phyloP scores from a whole-genome alignment of 352 stramenopile species.

The Plasmopara viticola region DNA sequence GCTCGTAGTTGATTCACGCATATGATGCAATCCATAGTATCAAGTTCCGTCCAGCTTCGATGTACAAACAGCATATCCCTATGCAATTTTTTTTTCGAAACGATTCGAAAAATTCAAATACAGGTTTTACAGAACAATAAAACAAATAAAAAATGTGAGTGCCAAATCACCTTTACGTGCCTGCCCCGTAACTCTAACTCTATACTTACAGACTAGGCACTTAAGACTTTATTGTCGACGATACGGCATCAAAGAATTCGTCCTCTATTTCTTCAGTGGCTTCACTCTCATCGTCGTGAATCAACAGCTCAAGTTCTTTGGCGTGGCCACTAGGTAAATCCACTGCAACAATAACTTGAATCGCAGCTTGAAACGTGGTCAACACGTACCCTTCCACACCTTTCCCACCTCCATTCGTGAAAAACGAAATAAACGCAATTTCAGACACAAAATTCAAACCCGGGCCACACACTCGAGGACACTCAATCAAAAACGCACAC shows the following conservation, averaged over 20 bases:
- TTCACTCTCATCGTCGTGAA: constrained; percentile 29
- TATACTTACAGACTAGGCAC: constrained; percentile 11
- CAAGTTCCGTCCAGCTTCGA: background rate
- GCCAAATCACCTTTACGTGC: no score
- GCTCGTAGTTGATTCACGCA: constrained; percentile 1
- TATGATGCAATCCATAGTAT: constrained; percentile 26
- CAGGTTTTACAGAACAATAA: no score
- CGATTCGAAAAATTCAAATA: no score
- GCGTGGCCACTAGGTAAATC: constrained; percentile 45
- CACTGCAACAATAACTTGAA: constrained; percentile 64
- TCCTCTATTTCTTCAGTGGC: constrained; percentile 29
- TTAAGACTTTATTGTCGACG: constrained; percentile 11
- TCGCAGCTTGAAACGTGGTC: constrained; percentile 64
- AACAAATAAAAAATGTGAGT: no score
- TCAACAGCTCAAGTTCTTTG: constrained; percentile 51
- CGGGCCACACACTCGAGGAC: constrained; percentile 18
- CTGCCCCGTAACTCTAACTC: background rate
- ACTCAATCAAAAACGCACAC: constrained; percentile 53
- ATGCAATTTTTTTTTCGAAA: no score
- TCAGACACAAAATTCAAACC: constrained; percentile 52
- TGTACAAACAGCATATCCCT: background rate
- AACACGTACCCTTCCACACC: constrained; percentile 73
- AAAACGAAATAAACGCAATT: constrained; percentile 71
- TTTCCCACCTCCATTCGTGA: constrained; percentile 67
- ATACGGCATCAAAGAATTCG: constrained; percentile 52